Base-by-base conservation (phyloP, 2,329 filamentous ascomycete genomes). In the Claviceps arundinis region DNA sequence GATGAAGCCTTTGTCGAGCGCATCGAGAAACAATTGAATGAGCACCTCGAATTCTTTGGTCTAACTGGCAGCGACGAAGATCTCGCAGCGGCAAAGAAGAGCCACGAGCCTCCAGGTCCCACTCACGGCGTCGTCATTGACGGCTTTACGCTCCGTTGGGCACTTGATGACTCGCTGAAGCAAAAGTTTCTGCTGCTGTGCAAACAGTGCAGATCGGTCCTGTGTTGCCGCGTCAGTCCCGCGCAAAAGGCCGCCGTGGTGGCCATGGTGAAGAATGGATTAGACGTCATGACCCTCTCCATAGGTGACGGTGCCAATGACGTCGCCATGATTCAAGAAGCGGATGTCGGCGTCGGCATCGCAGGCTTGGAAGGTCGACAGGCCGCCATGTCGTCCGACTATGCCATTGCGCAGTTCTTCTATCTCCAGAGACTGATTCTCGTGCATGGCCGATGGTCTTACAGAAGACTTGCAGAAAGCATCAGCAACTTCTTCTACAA, bases 401-500 rank as follows among this genome's bases (percentile, higher is more conserved):
- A 95, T 64, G 89, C 89, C 50, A 94, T 96, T 64, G 90, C 88
- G 1, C 90, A 96, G 68, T 96, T 96, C 73, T 80, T 89, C 42
- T 96, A 87, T 71, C 74, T 96, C 50, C 84, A 89, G 60, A 77
- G 90, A 51, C 74, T 96, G 55, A 79, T 96, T 34, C 78, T 96
- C 19, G 89, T 96, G 4, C 90, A 96, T 64, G 90, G 90, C 54
- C 81, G 90, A 54, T 96, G 90, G 88, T 95, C 89, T n/a, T 98
- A 98, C 71, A 81, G 91, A 50, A 82, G 93, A 60, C 73, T 98
- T 66, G 89, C 85, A 34, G 93, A 98, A 72, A 87, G 85, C 47
- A 96, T 94, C 62, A 89, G 89, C 67, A 98, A 98, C 68, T 98
- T 98, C 77, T 98, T 98, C 75, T 98, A 97, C 81, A 98, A 98